Conservation (phyloP, 1,284 basidiomycete genomes). For the Trametes versicolor region DNA sequence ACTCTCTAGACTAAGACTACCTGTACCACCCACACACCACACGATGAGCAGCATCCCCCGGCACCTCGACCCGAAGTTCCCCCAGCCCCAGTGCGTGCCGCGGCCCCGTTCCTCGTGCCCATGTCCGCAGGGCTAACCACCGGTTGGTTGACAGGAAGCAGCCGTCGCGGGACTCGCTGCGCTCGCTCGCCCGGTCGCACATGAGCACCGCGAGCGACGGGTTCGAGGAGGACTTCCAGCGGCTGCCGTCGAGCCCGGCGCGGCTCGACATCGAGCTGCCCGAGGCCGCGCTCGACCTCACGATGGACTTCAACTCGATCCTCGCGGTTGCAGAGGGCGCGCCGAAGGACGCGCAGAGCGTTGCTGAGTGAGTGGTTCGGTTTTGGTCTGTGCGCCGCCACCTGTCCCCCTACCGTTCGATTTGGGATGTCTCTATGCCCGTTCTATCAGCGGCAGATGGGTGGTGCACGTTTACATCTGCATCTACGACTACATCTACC, state of each 20-base stretch:
- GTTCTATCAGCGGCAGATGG: neutral
- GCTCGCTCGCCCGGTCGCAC: constrained; percentile 25
- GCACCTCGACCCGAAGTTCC: constrained; percentile 19
- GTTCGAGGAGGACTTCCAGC: constrained; percentile 22
- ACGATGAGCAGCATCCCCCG: constrained; percentile 24
- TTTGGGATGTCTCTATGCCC: neutral
- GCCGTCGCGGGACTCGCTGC: constrained; percentile 29
- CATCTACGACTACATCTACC: neutral
- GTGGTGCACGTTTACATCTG: neutral
- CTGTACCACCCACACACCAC: neutral
- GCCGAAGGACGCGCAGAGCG: constrained; percentile 33
- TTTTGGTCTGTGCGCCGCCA: constrained; percentile 1
- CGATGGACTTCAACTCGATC: constrained; percentile 60
- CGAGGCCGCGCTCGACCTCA: constrained; percentile 58
- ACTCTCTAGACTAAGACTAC: neutral
- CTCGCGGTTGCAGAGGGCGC: constrained; percentile 43
- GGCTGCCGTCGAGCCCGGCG: constrained; percentile 32
- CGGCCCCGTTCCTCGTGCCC: neutral
- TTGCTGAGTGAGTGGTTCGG: constrained; percentile 46
- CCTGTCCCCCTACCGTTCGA: neutral
- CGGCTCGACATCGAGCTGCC: constrained; percentile 60
- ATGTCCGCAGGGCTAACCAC: neutral
- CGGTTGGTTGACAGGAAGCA: constrained; percentile 16
- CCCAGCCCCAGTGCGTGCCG: constrained; percentile 18
- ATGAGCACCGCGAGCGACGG: constrained; percentile 22